Conservation (phyloP, 208 protist genomes). For the Acanthamoeba lenticulata region DNA sequence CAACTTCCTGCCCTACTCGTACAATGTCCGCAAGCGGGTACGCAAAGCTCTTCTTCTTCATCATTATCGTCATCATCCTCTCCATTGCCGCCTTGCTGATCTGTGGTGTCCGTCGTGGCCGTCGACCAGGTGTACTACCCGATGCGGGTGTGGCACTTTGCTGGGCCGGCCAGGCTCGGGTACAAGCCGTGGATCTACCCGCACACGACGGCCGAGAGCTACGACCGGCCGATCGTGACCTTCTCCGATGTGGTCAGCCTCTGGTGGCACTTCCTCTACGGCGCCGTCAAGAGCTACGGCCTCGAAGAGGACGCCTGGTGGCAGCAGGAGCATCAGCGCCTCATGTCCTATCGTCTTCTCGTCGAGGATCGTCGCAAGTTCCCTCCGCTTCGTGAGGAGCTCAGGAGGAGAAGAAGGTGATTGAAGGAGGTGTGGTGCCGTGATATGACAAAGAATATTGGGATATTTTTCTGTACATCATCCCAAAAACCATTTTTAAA, state of each 20-base stretch:
- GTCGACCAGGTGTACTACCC: neutral
- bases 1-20: slow-evolving; percentile 22
- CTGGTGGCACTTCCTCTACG: neutral
- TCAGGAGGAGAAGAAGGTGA: neutral
- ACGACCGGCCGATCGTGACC: neutral
- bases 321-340: neutral
- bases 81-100: neutral
- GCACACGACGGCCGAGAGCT: neutral
- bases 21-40: slow-evolving; percentile 8
- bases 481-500: too few relatives aligned
- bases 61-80: neutral
- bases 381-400: neutral
- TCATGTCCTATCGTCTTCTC: neutral
- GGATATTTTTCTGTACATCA: too few relatives aligned
- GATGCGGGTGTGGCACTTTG: slow-evolving; percentile 42
- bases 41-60: neutral
- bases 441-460: too few relatives aligned
- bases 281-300: neutral
- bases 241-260: neutral
- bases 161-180: neutral
- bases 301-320: neutral
- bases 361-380: neutral
- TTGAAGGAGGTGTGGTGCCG: too few relatives aligned
- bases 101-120: neutral
- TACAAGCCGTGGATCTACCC: slow-evolving; percentile 30